These are phyloP conservation scores for Russula abietina DNA, from an alignment of 768 basidiomycete genomes.

Conservation along the genomic window DNA sequence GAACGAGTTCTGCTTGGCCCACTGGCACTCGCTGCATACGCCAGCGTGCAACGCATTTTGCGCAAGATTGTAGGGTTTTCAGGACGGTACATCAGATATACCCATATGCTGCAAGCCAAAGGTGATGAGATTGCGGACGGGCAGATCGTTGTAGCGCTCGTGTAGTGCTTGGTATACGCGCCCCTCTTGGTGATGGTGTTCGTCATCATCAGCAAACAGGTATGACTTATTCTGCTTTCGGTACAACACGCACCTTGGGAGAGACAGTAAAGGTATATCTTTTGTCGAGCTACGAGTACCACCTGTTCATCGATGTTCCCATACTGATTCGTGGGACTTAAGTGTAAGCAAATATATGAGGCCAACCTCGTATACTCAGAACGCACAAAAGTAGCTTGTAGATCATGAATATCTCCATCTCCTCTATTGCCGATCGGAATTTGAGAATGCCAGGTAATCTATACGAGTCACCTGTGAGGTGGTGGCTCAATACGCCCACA, in stretches of 20 bases:
- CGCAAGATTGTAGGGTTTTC: slow-evolving; percentile 46
- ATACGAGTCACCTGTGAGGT: slow-evolving; percentile 54
- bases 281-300: too few species aligned
- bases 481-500: neutral
- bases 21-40: slow-evolving; percentile 69
- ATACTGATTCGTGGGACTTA: slow-evolving; percentile 42
- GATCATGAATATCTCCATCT: slow-evolving; percentile 72
- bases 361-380: neutral
- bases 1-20: slow-evolving; percentile 75
- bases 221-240: neutral
- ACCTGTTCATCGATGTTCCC: slow-evolving; percentile 38
- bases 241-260: slow-evolving; percentile 56
- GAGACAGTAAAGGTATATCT: slow-evolving; percentile 28
- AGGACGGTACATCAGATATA: slow-evolving; percentile 60
- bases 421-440: slow-evolving; percentile 48
- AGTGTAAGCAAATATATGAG: neutral
- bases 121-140: too few species aligned
- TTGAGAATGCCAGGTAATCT: slow-evolving; percentile 65
- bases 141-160: slow-evolving; percentile 33
- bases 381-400: slow-evolving; percentile 68
- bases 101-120: slow-evolving; percentile 59
- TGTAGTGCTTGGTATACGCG: slow-evolving; percentile 36
- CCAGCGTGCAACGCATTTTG: slow-evolving; percentile 55
- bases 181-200: too few species aligned
- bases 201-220: too few species aligned